phyloP scores from a whole-genome alignment of 352 stramenopile species.

The Pythium scleroteichum region DNA sequence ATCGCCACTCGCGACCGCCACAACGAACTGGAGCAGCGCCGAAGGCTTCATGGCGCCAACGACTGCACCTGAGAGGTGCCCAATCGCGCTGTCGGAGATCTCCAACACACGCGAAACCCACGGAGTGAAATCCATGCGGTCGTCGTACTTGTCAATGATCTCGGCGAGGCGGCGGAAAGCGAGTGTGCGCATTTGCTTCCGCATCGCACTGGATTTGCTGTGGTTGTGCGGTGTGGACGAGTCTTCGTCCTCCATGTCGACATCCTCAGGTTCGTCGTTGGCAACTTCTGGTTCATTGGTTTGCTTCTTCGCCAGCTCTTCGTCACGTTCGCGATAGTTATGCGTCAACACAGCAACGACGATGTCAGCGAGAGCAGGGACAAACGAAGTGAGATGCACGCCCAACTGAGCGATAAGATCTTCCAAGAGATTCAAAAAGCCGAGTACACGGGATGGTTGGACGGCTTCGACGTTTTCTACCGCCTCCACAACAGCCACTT shows the following conservation, averaged over 20 bases:
- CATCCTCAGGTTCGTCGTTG: slow-evolving; percentile 22
- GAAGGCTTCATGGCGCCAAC: slow-evolving; percentile 77
- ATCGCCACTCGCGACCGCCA: slow-evolving; percentile 52
- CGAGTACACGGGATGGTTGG: slow-evolving; percentile 77
- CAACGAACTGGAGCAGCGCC: slow-evolving; percentile 74
- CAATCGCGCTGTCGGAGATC: slow-evolving; percentile 55
- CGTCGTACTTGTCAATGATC: slow-evolving; percentile 82
- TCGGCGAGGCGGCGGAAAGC: slow-evolving; percentile 73
- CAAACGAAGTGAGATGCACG: slow-evolving; percentile 78
- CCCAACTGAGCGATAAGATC: slow-evolving; percentile 88
- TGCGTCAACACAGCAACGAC: slow-evolving; percentile 72
- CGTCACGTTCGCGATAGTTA: slow-evolving; percentile 39
- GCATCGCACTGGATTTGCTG: slow-evolving; percentile 39
- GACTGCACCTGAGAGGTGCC: slow-evolving; percentile 67
- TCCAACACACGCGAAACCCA: slow-evolving; percentile 58
- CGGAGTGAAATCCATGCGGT: slow-evolving; percentile 54
- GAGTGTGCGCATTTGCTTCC: slow-evolving; percentile 82
- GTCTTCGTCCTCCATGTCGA: slow-evolving; percentile 27
- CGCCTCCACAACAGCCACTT: not conserved
- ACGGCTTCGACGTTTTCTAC: slow-evolving; percentile 49
- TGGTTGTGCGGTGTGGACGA: slow-evolving; percentile 19
- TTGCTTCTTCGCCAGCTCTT: slow-evolving; percentile 28
- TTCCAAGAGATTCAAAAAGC: slow-evolving; percentile 90
- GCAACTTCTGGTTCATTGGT: not conserved
- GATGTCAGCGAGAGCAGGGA: slow-evolving; percentile 76